A percentile compares a stretch with the other conserved stretches of the same genome.
Conservation (phyloP, 371 early-diverging fungal species). For the Catenaria anguillulae region DNA sequence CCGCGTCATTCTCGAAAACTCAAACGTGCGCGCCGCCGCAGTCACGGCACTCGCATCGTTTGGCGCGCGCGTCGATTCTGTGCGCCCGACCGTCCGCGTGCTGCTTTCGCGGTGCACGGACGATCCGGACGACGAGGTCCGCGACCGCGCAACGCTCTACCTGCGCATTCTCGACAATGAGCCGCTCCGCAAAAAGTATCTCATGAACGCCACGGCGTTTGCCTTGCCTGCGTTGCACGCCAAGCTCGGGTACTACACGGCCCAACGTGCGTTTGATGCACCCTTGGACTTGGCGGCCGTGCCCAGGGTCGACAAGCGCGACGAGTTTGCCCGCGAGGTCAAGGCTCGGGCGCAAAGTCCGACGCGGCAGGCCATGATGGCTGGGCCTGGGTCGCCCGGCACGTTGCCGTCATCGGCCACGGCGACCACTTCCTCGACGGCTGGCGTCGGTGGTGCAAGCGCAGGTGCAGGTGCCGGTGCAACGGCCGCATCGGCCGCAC, state of each 20-base stretch:
- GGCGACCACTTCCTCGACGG: too few species aligned
- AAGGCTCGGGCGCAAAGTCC: slow-evolving; percentile 16
- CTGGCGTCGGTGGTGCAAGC: too few species aligned
- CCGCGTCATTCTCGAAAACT: slow-evolving; percentile 91
- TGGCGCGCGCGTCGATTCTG: slow-evolving; percentile 63
- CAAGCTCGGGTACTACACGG: slow-evolving; percentile 66
- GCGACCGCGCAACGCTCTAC: slow-evolving; percentile 88
- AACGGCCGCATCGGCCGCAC: slow-evolving; percentile 10
- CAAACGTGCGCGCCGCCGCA: slow-evolving; percentile 94
- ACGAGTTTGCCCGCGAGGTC: slow-evolving; percentile 34
- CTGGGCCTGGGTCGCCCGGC: slow-evolving; percentile 9
- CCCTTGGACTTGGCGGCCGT: slow-evolving; percentile 65
- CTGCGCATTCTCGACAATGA: slow-evolving; percentile 59
- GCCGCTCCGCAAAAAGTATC: slow-evolving; percentile 20
- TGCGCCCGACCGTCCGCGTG: slow-evolving; percentile 56
- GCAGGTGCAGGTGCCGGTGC: slow-evolving; percentile 17
- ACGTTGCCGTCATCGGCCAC: slow-evolving; percentile 14
- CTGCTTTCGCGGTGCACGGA: slow-evolving; percentile 86
- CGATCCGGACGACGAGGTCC: slow-evolving; percentile 94
- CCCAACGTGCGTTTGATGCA: slow-evolving; percentile 39
- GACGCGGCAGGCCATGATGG: slow-evolving; percentile 15
- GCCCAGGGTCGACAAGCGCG: slow-evolving; percentile 66
- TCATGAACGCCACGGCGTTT: slow-evolving; percentile 42
- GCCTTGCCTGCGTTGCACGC: slow-evolving; percentile 73
- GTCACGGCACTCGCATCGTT: slow-evolving; percentile 88